Base-by-base conservation (phyloP, 2,329 filamentous ascomycete species). In the Meredithiella fracta region DNA sequence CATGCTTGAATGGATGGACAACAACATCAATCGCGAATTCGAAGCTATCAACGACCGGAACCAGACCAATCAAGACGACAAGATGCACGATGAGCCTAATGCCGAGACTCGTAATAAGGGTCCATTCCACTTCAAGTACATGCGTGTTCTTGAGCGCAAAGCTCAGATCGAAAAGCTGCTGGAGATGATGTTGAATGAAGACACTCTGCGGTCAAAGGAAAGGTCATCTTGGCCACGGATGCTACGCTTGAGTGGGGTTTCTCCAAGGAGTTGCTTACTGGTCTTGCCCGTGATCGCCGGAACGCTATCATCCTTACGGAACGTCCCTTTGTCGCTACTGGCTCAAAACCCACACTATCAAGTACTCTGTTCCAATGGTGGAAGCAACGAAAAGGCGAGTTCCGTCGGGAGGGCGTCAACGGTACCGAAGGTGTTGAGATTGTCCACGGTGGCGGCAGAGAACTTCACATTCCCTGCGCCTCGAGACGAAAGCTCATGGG, bases 1-100 rank as follows among this genome's bases (percentile, higher is more conserved):
- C 67, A 94, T 98, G 86, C 73, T 98, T 31, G 92, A 98, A 65
- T 98, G 92, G 92, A 97, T 98, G 90, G 90, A 97, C 65, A 90
- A 96, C 64, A 84, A 82, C 58, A 94, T 98, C 58, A 85, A 94
- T 44, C 82, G 89, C 55, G 91, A 97, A 63, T 94, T 95, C 60
- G 90, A 95, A 66, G 58, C 54, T 15, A 81, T 83, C 14, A 74
- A 82, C 51, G 77, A 75, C 1, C 77, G 79, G 60, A 72, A 69
- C 2, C 71, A 74, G 60, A 68, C 72, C 6, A 72, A 72, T 9
- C 68, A 70, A 0, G 71, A 69, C 25, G 69, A 72, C 14, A 80
- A 74, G 62, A 53, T 53, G 40, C 57, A 49, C 14, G 53, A 59
- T 23, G 57, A 59, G 3, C 4, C 22, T 5, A 40, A 51, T 25